These are phyloP conservation scores for Phlebopus sp. DNA, from an alignment of 1,284 basidiomycete genomes.

Conservation along the genomic window DNA sequence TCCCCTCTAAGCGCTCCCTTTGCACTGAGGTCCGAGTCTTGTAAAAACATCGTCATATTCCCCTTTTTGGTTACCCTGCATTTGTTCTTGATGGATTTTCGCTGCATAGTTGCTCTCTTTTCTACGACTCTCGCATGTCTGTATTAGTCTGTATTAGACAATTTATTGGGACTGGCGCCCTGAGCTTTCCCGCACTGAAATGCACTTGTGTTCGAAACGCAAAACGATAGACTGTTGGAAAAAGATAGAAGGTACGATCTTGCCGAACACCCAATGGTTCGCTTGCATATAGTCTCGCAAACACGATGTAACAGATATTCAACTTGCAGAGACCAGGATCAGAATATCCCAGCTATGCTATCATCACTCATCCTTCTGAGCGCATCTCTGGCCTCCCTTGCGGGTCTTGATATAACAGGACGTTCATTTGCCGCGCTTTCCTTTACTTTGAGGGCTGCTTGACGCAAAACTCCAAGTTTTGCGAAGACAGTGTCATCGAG, in stretches of 20 bases:
- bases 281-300: no score
- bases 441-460: slow-evolving; percentile 71
- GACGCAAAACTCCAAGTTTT: slow-evolving; percentile 57
- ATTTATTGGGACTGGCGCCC: slow-evolving; percentile 25
- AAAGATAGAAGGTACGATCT: no score
- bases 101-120: slow-evolving; percentile 7
- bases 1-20: slow-evolving; percentile 19
- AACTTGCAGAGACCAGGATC: background rate
- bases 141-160: slow-evolving; percentile 23
- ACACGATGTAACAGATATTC: no score
- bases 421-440: slow-evolving; percentile 71
- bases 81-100: slow-evolving; percentile 21
- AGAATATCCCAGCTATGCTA: slow-evolving; percentile 27
- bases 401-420: slow-evolving; percentile 77
- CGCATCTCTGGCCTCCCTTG: slow-evolving; percentile 80
- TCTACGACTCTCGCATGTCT: slow-evolving; percentile 17
- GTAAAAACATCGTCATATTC: slow-evolving; percentile 5
- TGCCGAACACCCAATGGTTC: no score
- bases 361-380: slow-evolving; percentile 47
- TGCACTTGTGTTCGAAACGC: no score
- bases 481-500: slow-evolving; percentile 58
- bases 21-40: slow-evolving; percentile 2
- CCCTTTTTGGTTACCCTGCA: slow-evolving; percentile 18
- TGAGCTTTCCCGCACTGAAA: background rate
- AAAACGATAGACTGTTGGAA: no score